Base-by-base conservation (phyloP, 192 early-diverging fungal species). In the Pilobolus umbonatus region DNA sequence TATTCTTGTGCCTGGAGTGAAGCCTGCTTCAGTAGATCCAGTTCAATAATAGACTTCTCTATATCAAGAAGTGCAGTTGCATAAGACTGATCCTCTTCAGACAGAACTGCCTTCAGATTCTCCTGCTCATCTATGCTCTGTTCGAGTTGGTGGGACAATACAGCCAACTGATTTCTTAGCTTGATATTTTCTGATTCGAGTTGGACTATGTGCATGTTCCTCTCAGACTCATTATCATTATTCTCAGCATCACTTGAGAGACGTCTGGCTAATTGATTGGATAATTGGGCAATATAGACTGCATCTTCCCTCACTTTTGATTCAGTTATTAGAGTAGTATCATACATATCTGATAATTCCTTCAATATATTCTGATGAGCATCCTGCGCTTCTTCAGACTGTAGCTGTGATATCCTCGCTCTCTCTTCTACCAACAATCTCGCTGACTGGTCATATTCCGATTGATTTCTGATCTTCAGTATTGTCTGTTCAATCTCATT, bases 371-470 rank as follows among this genome's bases (percentile, higher is more conserved):
- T 48, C 0, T 74, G 72, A 8, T 82, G 80, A 3, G 80, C 75
- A 36, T 75, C 62, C 47, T 79, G 75, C 0, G 77, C 73, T 50
- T 77, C 71, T 39, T 82, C 75, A 3, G 80, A 77, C 38, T 71
- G 57, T 24, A 65, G 45, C 3, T 73, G 71, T 8, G 77, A 75
- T 12, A 71, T 64, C 11, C 60, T 55, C n/a, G 69, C 71, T n/a
- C 75, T 65, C 12, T 65, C 69, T 55, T 82, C 80, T 0, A 77
- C 75, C 3, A 74, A 55, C 28, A 74, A 19, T 38, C 80, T 40
- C 5, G 71, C 68, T 17, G 38, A 48, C 29, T 67, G 72, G 19
- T 82, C 80, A 36, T 79, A 65, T n/a, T 69, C 61, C 22, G 75
- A 32, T 40, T 62, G 63, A n/a, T 72, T 65, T 48, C 79, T 75